Base-by-base conservation (phyloP, 495 filamentous ascomycete species). In the Aspergillus saccharolyticus region DNA sequence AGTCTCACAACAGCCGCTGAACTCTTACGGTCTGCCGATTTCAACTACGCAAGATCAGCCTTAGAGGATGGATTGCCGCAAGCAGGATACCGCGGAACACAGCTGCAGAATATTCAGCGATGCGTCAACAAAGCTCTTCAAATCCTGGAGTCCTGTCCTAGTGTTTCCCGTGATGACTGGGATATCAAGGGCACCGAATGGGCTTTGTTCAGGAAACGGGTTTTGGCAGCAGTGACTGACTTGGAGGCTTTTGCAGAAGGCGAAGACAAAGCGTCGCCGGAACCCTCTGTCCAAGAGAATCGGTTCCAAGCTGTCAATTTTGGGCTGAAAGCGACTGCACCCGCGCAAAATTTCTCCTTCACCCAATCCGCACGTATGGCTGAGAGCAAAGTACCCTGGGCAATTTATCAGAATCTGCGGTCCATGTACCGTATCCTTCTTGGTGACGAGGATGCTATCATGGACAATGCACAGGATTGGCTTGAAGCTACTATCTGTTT, bases 361-460 rank as follows among this genome's bases (percentile, higher is more conserved):
- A 81, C 80, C 18, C 80, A 83, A 54, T 80, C 87, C 24, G 85
- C 86, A 48, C 81, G 87, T 42, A 85, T 85, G 70, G 90, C 89
- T 0, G 87, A 88, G 69, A 91, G 89, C 64, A 83, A 82, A 54
- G 85, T 97, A 19, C 91, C 92, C 0, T 95, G 88, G 89, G 81
- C 84, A 9, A 84, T 97, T 17, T 96, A 93, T 61, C 83, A 92
- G 56, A 90, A 83, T 58, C 72, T 97, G 28, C 80, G 84, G 45
- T 78, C 82, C 14, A 69, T 96, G 12, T 96, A 96, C 64, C 84
- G 83, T 16, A 83, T 91, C 39, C 70, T 94, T 8, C 81, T 90
- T 2, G 91, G 92, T 19, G 80, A 85, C 46, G 70, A 80, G 12
- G 73, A 79, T 10, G 84, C 89, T 14, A 89, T 96, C 58, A 74